Percentiles rank a stretch among this genome's conserved stretches.
Conservation (phyloP, 495 filamentous ascomycete species). For the Chaetomium cochliodes region DNA sequence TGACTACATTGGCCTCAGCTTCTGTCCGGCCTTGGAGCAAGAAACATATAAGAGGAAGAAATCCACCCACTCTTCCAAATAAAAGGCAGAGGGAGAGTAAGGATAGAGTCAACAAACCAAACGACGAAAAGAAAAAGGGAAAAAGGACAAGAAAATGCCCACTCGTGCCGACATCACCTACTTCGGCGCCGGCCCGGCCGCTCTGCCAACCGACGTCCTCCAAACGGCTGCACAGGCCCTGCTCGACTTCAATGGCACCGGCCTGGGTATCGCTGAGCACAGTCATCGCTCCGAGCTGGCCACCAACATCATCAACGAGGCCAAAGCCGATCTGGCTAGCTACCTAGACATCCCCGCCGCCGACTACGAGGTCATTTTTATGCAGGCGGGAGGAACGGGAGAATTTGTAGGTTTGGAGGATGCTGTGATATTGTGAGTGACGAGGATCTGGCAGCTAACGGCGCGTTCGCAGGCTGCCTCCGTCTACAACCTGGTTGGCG, state of each 20-base stretch:
- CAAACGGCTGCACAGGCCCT: conserved; percentile 70
- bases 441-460: conserved; percentile 29
- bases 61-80: not conserved
- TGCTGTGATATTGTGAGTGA: not conserved
- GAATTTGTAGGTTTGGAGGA: conserved; percentile 58
- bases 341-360: conserved; percentile 69
- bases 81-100: not conserved
- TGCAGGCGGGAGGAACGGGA: conserved; percentile 80
- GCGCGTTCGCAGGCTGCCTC: conserved; percentile 54
- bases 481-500: conserved; percentile 74
- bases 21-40: too few species aligned
- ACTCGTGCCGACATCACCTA: conserved; percentile 37
- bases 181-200: conserved; percentile 85
- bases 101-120: not conserved
- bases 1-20: too few species aligned
- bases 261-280: conserved; percentile 80
- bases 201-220: conserved; percentile 75
- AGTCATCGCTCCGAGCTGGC: conserved; percentile 84
- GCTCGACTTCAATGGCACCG: conserved; percentile 77
- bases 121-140: not conserved
- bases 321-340: conserved; percentile 61
- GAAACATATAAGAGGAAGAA: not conserved
- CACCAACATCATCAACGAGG: conserved; percentile 62
- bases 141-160: conserved; percentile 31
- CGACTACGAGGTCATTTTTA: conserved; percentile 74